Evolutionary conservation across 1,284 basidiomycete species (phyloP), one percentile per base, ranked within the genome.

Genomic region (Puccinia brachypodii): DNA sequence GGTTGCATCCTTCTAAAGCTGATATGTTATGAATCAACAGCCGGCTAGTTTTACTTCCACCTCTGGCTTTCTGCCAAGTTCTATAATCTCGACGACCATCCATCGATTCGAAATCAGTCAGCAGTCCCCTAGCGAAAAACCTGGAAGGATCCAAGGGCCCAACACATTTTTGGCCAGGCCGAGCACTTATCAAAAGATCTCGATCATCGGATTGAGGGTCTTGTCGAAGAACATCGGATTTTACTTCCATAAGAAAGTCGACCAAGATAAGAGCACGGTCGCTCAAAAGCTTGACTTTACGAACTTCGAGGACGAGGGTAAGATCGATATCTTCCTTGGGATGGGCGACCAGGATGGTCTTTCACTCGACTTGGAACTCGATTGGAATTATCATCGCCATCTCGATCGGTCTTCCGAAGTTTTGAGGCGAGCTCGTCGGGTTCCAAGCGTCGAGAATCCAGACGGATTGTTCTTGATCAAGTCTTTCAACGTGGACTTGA

Each of bases 291-390:
- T 68, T 11, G 64, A 64, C 19, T 66, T 68, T 40, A 77, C 44
- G 13, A 68, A 68, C 31, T 60, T 79, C 50, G 64, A 69, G n/a
- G 76, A 79, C 58, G 76, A 79, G 38, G 76, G 76, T 25, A 40
- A 69, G 33, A 33, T 79, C 2, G 76, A 79, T 71, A 40, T 79
- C 14, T 79, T 79, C 53, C 44, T 79, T 4, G 76, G 76, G 3
- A 79, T 79, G 76, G 66, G 76, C 7, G 58, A 53, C 28, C 64
- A 79, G 33, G 76, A 79, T 71, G 76, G 76, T 14, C 25, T 79
- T 22, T 64, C 56, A 31, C 28, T 38, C 11, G 76, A 58, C 28
- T 38, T 79, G 25, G 76, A 79, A 22, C 38, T 79, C 13, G 66
- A 56, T 13, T 68, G 71, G 71, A 73, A 73, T 38, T 56, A 73